Base-by-base conservation (phyloP, 176 grass and related monocot species). In the Triticum urartu region DNA sequence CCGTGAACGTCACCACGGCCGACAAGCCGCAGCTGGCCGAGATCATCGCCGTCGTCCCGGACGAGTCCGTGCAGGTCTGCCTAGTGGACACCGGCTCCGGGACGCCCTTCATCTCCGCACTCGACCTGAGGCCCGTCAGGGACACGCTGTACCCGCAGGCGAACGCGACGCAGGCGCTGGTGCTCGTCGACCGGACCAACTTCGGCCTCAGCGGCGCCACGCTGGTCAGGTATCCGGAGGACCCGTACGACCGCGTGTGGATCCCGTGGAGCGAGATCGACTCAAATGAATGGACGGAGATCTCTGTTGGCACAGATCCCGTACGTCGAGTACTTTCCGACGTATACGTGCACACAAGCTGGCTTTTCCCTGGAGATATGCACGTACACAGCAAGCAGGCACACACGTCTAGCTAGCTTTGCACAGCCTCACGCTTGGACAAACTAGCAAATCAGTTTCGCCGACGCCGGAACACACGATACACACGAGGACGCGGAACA, bases 71-170 rank as follows among this genome's bases (percentile, higher is more conserved):
- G 22, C 87, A 91, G 35, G 80, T 92, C 11, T 89, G 91, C 40
- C 78, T 92, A 7, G 79, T 87, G 5, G 76, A 92, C 78, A 89
- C 73, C 5, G 80, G 84, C 32, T 4, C 22, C 0, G 92, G 89
- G 8, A 94, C 83, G 2, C 92, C 92, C 1, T 94, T 94, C 70
- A 72, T 94, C 8, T 94, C 89, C 5, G 52, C 22, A 8, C 36
- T 94, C 34, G 92, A 89, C 40, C 35, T 91, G 5, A 80, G 89
- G 82, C 86, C 92, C 0, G 34, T 94, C 14, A 33, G 76, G 61
- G 39, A 73, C 34, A 35, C 4, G 28, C 70, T 87, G 14, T 91
- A 86, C 12, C n/a, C 39, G 9, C 43, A 21, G 0, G 61, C 12
- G 1, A 84, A 76, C 77, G 64, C 36, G 1, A 72, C 50, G 2